A percentile compares a stretch with the other conserved stretches of the same genome.
These are phyloP conservation scores for Paracoccidioides brasiliensis DNA, from an alignment of 2,329 filamentous ascomycete genomes.

Conservation along the genomic window DNA sequence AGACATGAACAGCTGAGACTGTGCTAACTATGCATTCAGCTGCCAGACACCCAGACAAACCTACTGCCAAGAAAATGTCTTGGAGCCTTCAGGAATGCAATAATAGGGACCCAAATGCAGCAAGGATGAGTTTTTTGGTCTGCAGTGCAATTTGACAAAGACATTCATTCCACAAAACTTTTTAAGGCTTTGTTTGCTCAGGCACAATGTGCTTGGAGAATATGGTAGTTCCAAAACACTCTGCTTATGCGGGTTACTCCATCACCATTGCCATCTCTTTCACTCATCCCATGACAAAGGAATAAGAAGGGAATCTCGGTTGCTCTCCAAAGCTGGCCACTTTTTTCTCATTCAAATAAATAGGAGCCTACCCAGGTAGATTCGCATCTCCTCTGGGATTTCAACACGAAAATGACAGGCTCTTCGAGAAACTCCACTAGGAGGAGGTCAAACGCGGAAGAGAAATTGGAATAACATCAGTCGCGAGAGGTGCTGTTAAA, in stretches of 20 bases:
- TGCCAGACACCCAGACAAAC: not conserved
- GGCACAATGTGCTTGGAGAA: not conserved
- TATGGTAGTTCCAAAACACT: no score
- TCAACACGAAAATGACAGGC: not conserved
- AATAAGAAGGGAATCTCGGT: no score
- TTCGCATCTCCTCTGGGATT: not conserved
- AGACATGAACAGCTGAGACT: not conserved
- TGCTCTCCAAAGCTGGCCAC: not conserved
- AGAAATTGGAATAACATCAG: constrained; percentile 1
- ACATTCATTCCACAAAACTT: not conserved
- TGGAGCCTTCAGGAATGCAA: not conserved
- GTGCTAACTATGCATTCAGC: not conserved
- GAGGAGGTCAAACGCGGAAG: not conserved
- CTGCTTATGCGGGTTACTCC: no score
- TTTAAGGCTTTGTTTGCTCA: no score
- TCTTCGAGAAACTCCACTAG: constrained; percentile 1
- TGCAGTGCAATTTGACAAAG: not conserved
- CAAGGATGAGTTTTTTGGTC: not conserved
- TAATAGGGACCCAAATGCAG: not conserved
- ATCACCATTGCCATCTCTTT: no score
- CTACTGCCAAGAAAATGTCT: not conserved
- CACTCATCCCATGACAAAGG: no score
- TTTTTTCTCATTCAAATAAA: not conserved
- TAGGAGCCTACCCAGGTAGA: not conserved
- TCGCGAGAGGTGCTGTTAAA: not conserved